Base-by-base conservation (phyloP, 805 yeast species). In the Wickerhamomyces strasburgensis region DNA sequence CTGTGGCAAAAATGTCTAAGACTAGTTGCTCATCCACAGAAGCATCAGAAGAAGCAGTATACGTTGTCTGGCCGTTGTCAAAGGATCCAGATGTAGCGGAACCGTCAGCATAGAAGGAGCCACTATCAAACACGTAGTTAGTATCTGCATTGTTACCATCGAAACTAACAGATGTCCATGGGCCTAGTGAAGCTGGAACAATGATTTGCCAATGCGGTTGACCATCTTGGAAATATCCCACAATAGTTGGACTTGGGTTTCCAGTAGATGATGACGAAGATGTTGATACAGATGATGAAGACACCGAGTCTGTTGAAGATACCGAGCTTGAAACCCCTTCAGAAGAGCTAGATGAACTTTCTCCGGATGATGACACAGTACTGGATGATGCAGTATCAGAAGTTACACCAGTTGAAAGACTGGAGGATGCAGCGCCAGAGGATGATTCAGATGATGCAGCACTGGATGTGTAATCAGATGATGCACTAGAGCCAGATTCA, bases 151-250 rank as follows among this genome's bases (percentile, higher is more conserved):
- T 42, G 6, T 33, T 14, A 30, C 45, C 51, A 27, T 33, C 8
- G 13, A 44, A 29, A 8, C 26, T 33, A 28, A 48, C 39, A 11
- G 34, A 21, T n/a, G 43, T 38, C 46, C 46, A 47, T 37, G 49
- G 49, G 31, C 46, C 43, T 29, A 34, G 38, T 6, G 31, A 19
- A 33, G 42, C 51, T 37, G 51, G 53, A 19, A 47, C 26, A 27
- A 19, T 26, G 19, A 47, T 27, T 10, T 47, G 44, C 43, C 42
- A 49, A 25, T 45, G 44, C 35, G 53, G 51, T 38, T 45, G 44
- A 35, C 51, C 51, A 17, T 43, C 40, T 29, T 26, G 8, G 10
- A 47, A 32, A 38, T 34, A 43, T 37, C 53, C 53, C 16, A 42
- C 31, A 14, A 47, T 39, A 37, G 33, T 45, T 38, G 49, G 47